Percentiles rank a stretch among this genome's conserved stretches.
These are phyloP conservation scores for Verticillium albo-atrum DNA, from an alignment of 2,329 filamentous ascomycete species.

Conservation along the genomic window DNA sequence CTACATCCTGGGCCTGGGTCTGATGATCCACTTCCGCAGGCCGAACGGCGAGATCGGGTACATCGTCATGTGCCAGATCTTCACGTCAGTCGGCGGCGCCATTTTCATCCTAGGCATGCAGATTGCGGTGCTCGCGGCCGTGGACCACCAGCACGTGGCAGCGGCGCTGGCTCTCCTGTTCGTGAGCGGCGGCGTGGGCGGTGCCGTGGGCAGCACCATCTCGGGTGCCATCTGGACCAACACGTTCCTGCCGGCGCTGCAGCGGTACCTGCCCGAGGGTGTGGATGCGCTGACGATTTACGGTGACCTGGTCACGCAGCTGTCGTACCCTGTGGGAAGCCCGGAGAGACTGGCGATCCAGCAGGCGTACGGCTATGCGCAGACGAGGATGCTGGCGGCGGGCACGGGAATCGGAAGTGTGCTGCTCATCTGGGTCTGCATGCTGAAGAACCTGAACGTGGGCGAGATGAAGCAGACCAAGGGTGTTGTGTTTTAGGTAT, in stretches of 20 bases:
- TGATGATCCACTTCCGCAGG: conserved; percentile 28
- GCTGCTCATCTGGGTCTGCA: conserved; percentile 30
- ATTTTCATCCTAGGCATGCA: conserved; percentile 39
- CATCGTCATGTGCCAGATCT: conserved; percentile 49
- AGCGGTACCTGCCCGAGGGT: conserved; percentile 41
- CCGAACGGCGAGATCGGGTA: conserved; percentile 38
- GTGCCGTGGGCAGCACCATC: conserved; percentile 22
- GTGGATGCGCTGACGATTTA: conserved; percentile 45
- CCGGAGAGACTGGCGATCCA: conserved; percentile 49
- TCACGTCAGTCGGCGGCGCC: conserved; percentile 47
- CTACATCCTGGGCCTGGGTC: conserved; percentile 28
- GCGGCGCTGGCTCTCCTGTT: conserved; percentile 22
- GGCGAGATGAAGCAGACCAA: conserved; percentile 43
- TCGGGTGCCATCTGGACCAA: conserved; percentile 26
- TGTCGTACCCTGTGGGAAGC: conserved; percentile 41
- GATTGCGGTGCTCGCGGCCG: conserved; percentile 21
- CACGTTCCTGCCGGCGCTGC: conserved; percentile 35
- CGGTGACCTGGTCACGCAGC: conserved; percentile 44
- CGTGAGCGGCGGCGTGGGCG: conserved; percentile 20
- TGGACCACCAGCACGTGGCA: conserved; percentile 26
- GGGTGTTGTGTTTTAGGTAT: conserved; percentile 42
- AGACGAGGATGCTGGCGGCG: conserved; percentile 41
- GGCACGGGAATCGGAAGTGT: conserved; percentile 27
- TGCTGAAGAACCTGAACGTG: conserved; percentile 47
- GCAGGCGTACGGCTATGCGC: conserved; percentile 49